A percentile compares a stretch with the other conserved stretches of the same genome.
These are phyloP conservation scores for Scopulariopsis brevicaulis DNA, from an alignment of 2,329 filamentous ascomycete genomes.

Conservation along the genomic window DNA sequence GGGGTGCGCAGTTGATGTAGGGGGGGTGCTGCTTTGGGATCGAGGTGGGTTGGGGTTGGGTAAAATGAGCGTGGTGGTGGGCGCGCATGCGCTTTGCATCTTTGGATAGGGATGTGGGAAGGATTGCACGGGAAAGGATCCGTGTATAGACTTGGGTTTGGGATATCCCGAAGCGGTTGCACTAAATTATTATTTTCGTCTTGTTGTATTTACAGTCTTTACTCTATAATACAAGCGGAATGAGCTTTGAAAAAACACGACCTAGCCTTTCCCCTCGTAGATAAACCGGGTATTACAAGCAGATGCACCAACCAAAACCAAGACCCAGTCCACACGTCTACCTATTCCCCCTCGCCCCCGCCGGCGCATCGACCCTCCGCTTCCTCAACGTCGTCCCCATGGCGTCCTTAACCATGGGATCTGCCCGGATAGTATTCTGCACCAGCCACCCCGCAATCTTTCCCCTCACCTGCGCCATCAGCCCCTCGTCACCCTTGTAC, in stretches of 20 bases:
- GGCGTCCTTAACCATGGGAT: constrained; percentile 74
- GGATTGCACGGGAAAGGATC: background rate
- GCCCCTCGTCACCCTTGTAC: constrained; percentile 60
- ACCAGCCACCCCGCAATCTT: constrained; percentile 81
- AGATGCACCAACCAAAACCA: background rate
- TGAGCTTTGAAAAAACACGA: background rate
- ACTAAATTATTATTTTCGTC: background rate
- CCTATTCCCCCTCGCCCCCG: constrained; percentile 38
- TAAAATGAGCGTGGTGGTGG: too few relatives aligned
- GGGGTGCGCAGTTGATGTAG: constrained; percentile 44
- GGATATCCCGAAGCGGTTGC: too few relatives aligned
- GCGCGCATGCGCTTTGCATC: too few relatives aligned
- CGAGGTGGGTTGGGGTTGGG: too few relatives aligned
- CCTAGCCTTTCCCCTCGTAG: background rate
- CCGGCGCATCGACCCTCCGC: constrained; percentile 49
- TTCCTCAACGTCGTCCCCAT: constrained; percentile 56
- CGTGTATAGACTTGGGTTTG: background rate
- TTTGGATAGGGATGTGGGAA: background rate
- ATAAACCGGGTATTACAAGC: background rate
- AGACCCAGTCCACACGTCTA: background rate
- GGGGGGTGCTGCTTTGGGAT: background rate
- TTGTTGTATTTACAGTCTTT: background rate
- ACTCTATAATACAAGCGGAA: background rate
- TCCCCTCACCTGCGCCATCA: constrained; percentile 20
- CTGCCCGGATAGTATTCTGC: constrained; percentile 69